These are phyloP conservation scores for Hondaea fermentalgiana DNA, from an alignment of 108 stramenopile genomes.

Conservation along the genomic window DNA sequence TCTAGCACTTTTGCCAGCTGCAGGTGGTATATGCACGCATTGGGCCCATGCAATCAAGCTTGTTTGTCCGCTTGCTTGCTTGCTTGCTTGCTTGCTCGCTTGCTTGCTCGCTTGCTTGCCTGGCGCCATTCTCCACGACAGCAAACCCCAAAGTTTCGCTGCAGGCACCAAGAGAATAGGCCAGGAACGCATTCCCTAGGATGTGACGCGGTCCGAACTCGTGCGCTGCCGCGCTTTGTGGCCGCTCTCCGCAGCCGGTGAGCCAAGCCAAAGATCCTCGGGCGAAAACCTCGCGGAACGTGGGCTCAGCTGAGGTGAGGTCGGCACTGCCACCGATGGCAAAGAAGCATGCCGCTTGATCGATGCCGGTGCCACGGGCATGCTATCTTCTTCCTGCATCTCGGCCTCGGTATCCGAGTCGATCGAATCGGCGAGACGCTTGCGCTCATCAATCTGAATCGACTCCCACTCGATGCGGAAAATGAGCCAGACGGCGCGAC, in stretches of 20 bases:
- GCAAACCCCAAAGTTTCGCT: too few relatives aligned
- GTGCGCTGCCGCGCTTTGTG: not conserved
- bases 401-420: not conserved
- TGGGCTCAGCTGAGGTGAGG: not conserved
- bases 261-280: not conserved
- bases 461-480: slow-evolving; percentile 5
- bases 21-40: too few relatives aligned
- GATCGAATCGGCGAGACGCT: not conserved
- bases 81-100: too few relatives aligned
- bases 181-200: not conserved
- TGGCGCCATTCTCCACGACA: too few relatives aligned
- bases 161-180: not conserved
- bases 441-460: not conserved
- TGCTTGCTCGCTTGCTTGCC: too few relatives aligned
- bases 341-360: not conserved
- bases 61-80: too few relatives aligned
- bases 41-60: too few relatives aligned
- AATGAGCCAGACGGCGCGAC: not conserved
- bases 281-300: not conserved
- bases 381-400: not conserved
- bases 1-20: too few relatives aligned
- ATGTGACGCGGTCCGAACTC: not conserved
- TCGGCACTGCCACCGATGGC: not conserved
- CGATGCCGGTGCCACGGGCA: not conserved
- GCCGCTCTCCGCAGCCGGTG: not conserved